These are phyloP conservation scores for Aureobasidium mangrovei DNA, from an alignment of 2,329 filamentous ascomycete species.

Conservation along the genomic window DNA sequence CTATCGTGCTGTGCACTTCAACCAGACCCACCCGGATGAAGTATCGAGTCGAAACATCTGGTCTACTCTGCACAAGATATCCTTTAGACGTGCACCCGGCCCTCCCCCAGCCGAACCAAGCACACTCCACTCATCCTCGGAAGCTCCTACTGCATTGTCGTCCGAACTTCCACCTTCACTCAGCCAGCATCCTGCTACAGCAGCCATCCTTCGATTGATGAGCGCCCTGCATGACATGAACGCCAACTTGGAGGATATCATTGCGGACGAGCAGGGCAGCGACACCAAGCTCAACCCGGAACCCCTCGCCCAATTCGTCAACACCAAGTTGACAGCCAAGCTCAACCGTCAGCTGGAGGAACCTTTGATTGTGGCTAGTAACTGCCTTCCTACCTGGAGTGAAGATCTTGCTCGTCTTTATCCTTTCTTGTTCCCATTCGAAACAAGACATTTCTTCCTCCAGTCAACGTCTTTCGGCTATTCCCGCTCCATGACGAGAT, in stretches of 20 bases:
- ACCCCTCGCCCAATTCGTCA: constrained; percentile 88
- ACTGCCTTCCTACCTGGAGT: constrained; percentile 90
- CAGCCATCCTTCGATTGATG: constrained; percentile 77
- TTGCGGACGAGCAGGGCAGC: constrained; percentile 63
- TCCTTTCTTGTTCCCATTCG: constrained; percentile 95
- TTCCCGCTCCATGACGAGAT: constrained; percentile 90
- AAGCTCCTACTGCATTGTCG: constrained; percentile 43
- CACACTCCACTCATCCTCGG: constrained; percentile 49
- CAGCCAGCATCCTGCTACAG: constrained; percentile 72
- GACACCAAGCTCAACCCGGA: constrained; percentile 65
- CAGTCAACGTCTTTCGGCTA: constrained; percentile 98
- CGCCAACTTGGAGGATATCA: constrained; percentile 72
- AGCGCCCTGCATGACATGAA: constrained; percentile 90
- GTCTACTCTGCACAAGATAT: constrained; percentile 84
- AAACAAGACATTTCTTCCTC: constrained; percentile 91
- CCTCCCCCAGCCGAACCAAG: constrained; percentile 67
- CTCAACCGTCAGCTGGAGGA: constrained; percentile 95
- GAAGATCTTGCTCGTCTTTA: constrained; percentile 90
- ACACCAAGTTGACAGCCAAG: constrained; percentile 96
- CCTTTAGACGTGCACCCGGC: constrained; percentile 77
- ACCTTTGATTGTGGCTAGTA: constrained; percentile 91
- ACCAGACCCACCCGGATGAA: constrained; percentile 53
- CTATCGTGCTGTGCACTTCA: constrained; percentile 83
- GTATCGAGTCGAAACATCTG: constrained; percentile 69
- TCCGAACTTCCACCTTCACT: constrained; percentile 67